Evolutionary conservation across 2,329 filamentous ascomycete genomes (phyloP), one percentile per base, ranked within the genome.

Genomic region (Fusarium hostae): DNA sequence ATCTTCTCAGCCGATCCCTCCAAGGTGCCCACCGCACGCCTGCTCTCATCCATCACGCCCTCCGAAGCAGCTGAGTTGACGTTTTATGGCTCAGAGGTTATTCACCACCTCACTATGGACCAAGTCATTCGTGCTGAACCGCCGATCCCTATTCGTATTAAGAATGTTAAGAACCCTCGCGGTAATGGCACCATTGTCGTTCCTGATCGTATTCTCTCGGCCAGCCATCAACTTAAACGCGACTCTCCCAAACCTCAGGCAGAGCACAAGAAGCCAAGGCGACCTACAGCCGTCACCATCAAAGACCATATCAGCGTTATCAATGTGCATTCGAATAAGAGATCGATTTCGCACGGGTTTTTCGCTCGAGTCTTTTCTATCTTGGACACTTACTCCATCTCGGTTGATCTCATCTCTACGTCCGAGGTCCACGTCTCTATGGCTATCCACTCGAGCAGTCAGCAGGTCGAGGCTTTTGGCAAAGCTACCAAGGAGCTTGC

Each of bases 21-120:
- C 76, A 97, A 97, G 82, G 94, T 97, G 34, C 95, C 95, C 6
- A 98, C 95, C 2, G 97, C 96, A n/a, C 88, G 92, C 50, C 86
- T 99, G n/a, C 87, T 99, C 47, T 84, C 91, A 15, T 91, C 91
- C 59, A 97, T 99, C 79, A 98, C 95, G 6, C 96, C 96, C 1
- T 92, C 94, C 13, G 96, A 99, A 82, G 96, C 96, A 4, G 95
- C 96, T 16, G 96, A 99, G 82, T 86, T 99, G 84, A 98, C 96
- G 3, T 96, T 95, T 78, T 96, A 95, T 80, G 93, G 93, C 69
- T 95, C 95, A 68, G 96, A 99, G 81, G 96, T 99, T 79, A 99
- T 99, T 75, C 96, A 99, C 80, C 96, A 97, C 73, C 92, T 98
- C 79, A 99, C 96, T 76, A 98, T 99, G 95, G 95, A 98, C 83